Base-by-base conservation (phyloP, 1,139 yeast genomes). In the Diutina scorzettiae region DNA sequence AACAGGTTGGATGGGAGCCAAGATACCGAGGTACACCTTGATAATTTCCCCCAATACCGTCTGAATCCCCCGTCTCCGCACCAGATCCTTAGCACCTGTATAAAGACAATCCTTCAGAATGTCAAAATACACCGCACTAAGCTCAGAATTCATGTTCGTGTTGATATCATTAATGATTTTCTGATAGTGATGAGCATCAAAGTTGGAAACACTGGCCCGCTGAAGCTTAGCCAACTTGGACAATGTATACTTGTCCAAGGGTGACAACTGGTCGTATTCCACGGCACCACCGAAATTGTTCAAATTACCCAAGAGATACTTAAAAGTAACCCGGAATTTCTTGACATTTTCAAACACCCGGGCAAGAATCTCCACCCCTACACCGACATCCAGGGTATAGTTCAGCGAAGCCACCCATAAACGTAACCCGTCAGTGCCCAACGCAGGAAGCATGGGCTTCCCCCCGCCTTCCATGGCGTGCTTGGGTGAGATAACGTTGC, bases 391-490 rank as follows among this genome's bases (percentile, higher is more conserved):
- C 41, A 72, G 73, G 1, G 89, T 79, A 53, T 82, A 91, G 56
- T 87, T 93, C 1, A 93, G 73, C 43, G 87, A 89, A 0, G 96
- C 96, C 11, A 81, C 86, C 85, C 96, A 83, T 44, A 89, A 65
- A 50, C 99, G 69, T 48, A 93, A 64, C 0, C 98, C 98, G 59
- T 89, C 97, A 14, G 86, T 75, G 5, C 98, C 98, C 25, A 89
- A 63, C n/a, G 78, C 69, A 1, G 87, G 87, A 20, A 80, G 59
- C 16, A 56, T 50, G 3, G 69, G 69, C 43, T 73, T 69, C 27
- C 69, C 69, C 40, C 77, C 75, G 2, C 96, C 96, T 41, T 73
- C 63, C 37, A 89, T 76, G 9, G 81, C 75, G 40, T 76, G 76
- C 5, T 51, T 52, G 0, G 98, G 97, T 1, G 74, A 59, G 32